Conservation (phyloP, 1,284 basidiomycete species). For the Phylloboletellus chloephorus region DNA sequence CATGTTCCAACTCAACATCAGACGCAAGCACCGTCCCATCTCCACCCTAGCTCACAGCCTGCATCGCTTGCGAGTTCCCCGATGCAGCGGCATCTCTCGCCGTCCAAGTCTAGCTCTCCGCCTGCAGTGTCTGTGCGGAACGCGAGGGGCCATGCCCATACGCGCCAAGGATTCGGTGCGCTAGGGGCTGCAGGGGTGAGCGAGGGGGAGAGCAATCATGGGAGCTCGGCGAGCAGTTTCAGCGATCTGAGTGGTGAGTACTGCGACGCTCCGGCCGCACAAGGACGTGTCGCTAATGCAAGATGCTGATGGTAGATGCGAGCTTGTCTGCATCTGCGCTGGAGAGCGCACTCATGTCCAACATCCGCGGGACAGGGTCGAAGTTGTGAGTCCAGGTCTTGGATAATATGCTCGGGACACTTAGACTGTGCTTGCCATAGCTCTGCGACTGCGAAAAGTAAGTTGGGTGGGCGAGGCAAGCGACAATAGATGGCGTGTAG, state of each 20-base stretch:
- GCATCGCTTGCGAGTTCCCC: slow-evolving; percentile 32
- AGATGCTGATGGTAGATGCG: slow-evolving; percentile 41
- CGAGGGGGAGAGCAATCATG: slow-evolving; percentile 60
- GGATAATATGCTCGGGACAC: neutral
- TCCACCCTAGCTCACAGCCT: slow-evolving; percentile 18
- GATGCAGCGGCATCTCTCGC: slow-evolving; percentile 48
- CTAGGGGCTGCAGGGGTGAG: slow-evolving; percentile 36
- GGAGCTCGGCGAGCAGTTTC: slow-evolving; percentile 71
- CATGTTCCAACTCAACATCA: slow-evolving; percentile 8
- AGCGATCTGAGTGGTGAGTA: slow-evolving; percentile 73
- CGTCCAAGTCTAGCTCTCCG: slow-evolving; percentile 55
- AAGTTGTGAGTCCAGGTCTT: slow-evolving; percentile 18
- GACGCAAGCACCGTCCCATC: slow-evolving; percentile 9
- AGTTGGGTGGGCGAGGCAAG: slow-evolving; percentile 33
- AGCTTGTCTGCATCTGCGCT: slow-evolving; percentile 69
- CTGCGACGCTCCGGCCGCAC: neutral
- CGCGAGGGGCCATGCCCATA: slow-evolving; percentile 43
- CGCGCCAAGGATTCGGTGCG: slow-evolving; percentile 37
- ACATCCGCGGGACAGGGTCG: slow-evolving; percentile 27
- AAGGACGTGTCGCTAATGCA: slow-evolving; percentile 4
- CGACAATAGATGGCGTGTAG: slow-evolving; percentile 22
- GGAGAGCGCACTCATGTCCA: slow-evolving; percentile 67
- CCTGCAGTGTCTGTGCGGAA: slow-evolving; percentile 51
- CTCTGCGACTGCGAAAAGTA: slow-evolving; percentile 42
- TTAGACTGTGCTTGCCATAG: slow-evolving; percentile 25